These are phyloP conservation scores for Dictyostelium brefeldianum DNA, from an alignment of 78 protist species.

Conservation along the genomic window DNA sequence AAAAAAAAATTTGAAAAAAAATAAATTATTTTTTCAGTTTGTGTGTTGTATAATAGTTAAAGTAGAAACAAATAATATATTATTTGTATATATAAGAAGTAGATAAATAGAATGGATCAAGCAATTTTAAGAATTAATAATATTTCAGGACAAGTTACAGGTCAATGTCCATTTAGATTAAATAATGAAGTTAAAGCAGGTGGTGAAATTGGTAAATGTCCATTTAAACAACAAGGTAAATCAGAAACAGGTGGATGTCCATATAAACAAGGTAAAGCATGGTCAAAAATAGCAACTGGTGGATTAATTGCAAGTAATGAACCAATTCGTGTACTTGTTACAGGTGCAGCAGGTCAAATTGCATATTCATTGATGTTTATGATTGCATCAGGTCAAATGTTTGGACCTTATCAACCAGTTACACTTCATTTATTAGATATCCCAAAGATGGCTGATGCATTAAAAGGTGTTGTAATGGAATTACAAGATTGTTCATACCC, in stretches of 20 bases:
- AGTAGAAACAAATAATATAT: background rate
- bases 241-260: background rate
- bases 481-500: slow-evolving; percentile 81
- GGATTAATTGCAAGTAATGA: background rate
- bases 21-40: background rate
- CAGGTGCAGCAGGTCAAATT: slow-evolving; percentile 98
- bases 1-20: background rate
- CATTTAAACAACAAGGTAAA: background rate
- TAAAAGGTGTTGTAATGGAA: slow-evolving; percentile 80
- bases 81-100: background rate
- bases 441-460: slow-evolving; percentile 63
- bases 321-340: slow-evolving; percentile 87
- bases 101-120: slow-evolving; percentile 14
- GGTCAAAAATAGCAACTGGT: slow-evolving; percentile 13
- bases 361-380: slow-evolving; percentile 87
- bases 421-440: slow-evolving; percentile 94
- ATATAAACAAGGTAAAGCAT: slow-evolving; percentile 9
- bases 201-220: background rate
- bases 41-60: no score
- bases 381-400: slow-evolving; percentile 85
- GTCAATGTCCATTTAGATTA: slow-evolving; percentile 7
- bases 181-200: background rate
- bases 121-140: slow-evolving; percentile 66
- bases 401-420: slow-evolving; percentile 89
- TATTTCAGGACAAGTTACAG: slow-evolving; percentile 46